These are phyloP conservation scores for Eimeria sp. DNA, from an alignment of 169 alveolate genomes.

Conservation along the genomic window DNA sequence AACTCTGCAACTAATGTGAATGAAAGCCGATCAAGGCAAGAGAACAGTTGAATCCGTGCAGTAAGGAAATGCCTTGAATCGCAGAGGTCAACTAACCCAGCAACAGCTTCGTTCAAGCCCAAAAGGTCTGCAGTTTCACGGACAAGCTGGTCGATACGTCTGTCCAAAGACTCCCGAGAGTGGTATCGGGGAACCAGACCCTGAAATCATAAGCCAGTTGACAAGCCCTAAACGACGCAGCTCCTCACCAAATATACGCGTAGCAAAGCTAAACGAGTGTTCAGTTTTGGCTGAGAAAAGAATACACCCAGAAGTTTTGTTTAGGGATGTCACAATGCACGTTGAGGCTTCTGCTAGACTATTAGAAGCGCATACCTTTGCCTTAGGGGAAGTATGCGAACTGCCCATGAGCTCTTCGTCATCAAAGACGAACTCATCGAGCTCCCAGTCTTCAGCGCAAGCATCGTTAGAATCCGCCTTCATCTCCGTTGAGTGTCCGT, in stretches of 20 bases:
- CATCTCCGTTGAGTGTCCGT: neutral
- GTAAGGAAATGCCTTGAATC: neutral
- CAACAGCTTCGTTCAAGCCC: conserved; percentile 57
- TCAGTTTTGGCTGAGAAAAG: neutral
- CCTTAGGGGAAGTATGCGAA: conserved; percentile 1
- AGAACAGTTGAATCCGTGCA: neutral
- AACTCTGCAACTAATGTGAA: neutral
- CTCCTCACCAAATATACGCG: neutral
- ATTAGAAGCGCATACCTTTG: conserved; percentile 42
- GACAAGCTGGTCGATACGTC: conserved; percentile 28
- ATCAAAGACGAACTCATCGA: conserved; percentile 46
- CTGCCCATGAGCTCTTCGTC: conserved; percentile 39
- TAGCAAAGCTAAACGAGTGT: neutral
- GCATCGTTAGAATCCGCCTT: conserved; percentile 22
- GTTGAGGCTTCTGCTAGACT: neutral
- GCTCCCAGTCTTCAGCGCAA: conserved; percentile 29
- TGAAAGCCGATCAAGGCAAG: neutral
- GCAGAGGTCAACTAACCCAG: conserved; percentile 1
- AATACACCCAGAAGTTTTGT: neutral
- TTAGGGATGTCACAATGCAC: neutral
- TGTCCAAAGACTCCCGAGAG: conserved; percentile 51
- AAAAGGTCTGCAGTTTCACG: conserved; percentile 48
- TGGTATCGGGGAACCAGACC: conserved; percentile 43
- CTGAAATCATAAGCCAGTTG: conserved; percentile 5
- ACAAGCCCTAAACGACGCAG: neutral